Conservation (phyloP, 345 rosid species). For the Arabis hirsuta region DNA sequence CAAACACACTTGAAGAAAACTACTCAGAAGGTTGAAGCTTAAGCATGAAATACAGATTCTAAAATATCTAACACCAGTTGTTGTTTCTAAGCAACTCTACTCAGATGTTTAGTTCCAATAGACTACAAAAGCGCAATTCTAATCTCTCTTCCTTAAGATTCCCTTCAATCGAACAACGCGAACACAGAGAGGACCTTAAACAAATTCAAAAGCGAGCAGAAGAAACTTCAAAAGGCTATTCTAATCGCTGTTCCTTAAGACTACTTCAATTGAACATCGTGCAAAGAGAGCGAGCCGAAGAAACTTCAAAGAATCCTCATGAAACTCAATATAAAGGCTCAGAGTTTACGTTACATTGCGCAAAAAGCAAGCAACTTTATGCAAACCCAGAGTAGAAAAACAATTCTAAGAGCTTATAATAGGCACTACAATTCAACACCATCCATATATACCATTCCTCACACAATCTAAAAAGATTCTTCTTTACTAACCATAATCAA, state of each 20-base stretch:
- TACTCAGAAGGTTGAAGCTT: conserved; percentile 19
- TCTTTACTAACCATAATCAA: neutral
- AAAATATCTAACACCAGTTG: neutral
- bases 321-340: conserved; percentile 10
- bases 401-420: neutral
- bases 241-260: neutral
- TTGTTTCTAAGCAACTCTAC: neutral
- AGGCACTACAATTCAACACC: neutral
- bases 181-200: neutral
- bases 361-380: conserved; percentile 22
- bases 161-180: neutral
- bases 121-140: conserved; percentile 9
- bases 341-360: neutral
- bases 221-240: conserved; percentile 8
- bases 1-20: conserved; percentile 30
- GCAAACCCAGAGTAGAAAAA: conserved; percentile 3
- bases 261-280: neutral
- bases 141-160: neutral
- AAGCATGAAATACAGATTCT: neutral
- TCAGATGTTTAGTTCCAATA: neutral
- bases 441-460: conserved; percentile 1
- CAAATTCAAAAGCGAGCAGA: neutral
- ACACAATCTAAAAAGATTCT: neutral
- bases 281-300: neutral
- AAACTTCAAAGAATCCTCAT: conserved; percentile 6